Conservation (phyloP, 352 stramenopile genomes). For the Thalassiosira mediterranea region DNA sequence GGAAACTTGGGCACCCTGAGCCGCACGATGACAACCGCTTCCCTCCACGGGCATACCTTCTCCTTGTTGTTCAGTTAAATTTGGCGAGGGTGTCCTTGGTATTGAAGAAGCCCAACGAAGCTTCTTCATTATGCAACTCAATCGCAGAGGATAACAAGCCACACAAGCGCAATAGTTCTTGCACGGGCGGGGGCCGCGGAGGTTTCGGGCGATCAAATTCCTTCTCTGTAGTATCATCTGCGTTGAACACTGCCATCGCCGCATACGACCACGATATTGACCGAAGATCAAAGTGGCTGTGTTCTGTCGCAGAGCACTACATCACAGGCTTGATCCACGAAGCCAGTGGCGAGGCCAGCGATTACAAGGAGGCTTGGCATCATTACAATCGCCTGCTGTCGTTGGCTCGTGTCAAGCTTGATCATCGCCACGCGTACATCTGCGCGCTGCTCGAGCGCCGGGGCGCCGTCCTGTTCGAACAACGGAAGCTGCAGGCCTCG, state of each 20-base stretch:
- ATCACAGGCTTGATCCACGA: constrained; percentile 43
- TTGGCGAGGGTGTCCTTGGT: constrained; percentile 25
- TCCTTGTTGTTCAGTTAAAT: constrained; percentile 41
- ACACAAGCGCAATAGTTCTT: constrained; percentile 17
- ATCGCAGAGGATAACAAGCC: constrained; percentile 34
- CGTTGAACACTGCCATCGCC: constrained; percentile 8
- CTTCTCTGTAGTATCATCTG: constrained; percentile 27
- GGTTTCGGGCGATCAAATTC: constrained; percentile 43
- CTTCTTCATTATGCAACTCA: constrained; percentile 23
- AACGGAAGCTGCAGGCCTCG: constrained; percentile 46
- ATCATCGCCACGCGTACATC: constrained; percentile 52
- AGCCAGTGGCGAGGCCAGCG: constrained; percentile 19
- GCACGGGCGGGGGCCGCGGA: neutral
- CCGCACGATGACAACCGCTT: constrained; percentile 46
- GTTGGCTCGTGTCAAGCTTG: constrained; percentile 43
- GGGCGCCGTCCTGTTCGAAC: constrained; percentile 52
- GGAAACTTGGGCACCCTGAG: constrained; percentile 4
- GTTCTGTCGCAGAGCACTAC: constrained; percentile 40
- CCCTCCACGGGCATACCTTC: constrained; percentile 37
- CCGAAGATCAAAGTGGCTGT: constrained; percentile 43
- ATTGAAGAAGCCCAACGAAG: constrained; percentile 35
- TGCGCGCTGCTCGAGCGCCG: constrained; percentile 45
- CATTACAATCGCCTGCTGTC: constrained; percentile 56
- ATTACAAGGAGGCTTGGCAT: constrained; percentile 45
- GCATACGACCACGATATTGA: constrained; percentile 53